Percentiles rank a stretch among this genome's conserved stretches.
These are phyloP conservation scores for Symbiotaphrina buchneri DNA, from an alignment of 495 filamentous ascomycete species.

Conservation along the genomic window DNA sequence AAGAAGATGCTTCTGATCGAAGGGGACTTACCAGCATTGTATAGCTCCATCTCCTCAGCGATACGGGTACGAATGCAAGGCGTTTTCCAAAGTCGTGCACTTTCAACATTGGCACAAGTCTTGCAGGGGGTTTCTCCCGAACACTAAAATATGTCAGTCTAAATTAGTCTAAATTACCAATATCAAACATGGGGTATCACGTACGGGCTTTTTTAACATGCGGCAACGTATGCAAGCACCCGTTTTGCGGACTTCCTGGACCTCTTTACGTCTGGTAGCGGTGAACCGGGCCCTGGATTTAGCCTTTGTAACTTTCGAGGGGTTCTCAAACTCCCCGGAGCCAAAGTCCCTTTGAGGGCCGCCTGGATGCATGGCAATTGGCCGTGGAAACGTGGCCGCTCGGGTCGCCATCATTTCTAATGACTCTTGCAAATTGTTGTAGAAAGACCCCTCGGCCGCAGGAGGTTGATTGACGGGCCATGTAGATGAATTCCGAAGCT, in stretches of 20 bases:
- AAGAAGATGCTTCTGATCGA: not conserved
- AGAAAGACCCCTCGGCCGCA: not conserved
- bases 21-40: slow-evolving; percentile 30
- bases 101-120: slow-evolving; percentile 57
- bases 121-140: slow-evolving; percentile 60
- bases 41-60: slow-evolving; percentile 49
- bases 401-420: slow-evolving; percentile 16
- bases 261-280: slow-evolving; percentile 44
- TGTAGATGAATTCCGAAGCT: not conserved
- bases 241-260: slow-evolving; percentile 56
- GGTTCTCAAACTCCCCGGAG: slow-evolving; percentile 28
- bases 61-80: slow-evolving; percentile 60
- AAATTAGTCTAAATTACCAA: not conserved
- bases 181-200: slow-evolving; percentile 2
- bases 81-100: slow-evolving; percentile 58
- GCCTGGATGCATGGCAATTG: slow-evolving; percentile 31
- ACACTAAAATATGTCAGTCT: slow-evolving; percentile 17
- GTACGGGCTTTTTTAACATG: slow-evolving; percentile 60
- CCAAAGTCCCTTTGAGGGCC: slow-evolving; percentile 30
- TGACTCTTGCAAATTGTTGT: not conserved
- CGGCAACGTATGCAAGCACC: slow-evolving; percentile 75
- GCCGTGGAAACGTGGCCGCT: slow-evolving; percentile 23
- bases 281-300: slow-evolving; percentile 49
- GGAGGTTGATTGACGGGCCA: slow-evolving; percentile 2
- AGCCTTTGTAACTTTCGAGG: slow-evolving; percentile 25